phyloP scores from a whole-genome alignment of 768 basidiomycete genomes.

The Tulasnella sp. region DNA sequence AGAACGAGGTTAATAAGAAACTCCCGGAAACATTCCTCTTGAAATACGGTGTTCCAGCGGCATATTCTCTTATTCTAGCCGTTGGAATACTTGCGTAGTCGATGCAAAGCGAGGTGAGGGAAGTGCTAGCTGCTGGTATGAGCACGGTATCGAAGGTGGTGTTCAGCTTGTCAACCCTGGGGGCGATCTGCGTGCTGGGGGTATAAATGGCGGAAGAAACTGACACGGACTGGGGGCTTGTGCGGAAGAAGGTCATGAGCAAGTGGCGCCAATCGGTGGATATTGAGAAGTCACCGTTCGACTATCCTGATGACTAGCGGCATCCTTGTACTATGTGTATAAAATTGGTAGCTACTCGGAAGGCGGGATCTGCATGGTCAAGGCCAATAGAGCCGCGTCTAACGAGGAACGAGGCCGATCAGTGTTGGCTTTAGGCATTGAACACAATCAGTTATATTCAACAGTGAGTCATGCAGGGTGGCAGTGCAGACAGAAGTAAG shows the following conservation, averaged over 20 bases:
- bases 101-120: slow-evolving; percentile 13
- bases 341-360: too few species aligned
- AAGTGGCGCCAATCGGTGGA: too few species aligned
- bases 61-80: slow-evolving; percentile 19
- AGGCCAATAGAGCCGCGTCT: too few species aligned
- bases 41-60: slow-evolving; percentile 16
- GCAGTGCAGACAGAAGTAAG: too few species aligned
- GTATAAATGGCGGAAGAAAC: slow-evolving; percentile 26
- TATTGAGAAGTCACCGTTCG: too few species aligned
- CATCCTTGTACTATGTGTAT: too few species aligned
- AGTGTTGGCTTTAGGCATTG: too few species aligned
- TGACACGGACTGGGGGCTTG: slow-evolving; percentile 28
- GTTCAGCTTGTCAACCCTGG: slow-evolving; percentile 32
- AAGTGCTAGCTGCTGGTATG: slow-evolving; percentile 19
- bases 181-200: slow-evolving; percentile 28
- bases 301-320: too few species aligned
- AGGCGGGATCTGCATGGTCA: too few species aligned
- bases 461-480: too few species aligned
- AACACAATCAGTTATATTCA: too few species aligned
- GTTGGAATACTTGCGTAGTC: slow-evolving; percentile 14
- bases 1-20: slow-evolving; percentile 36
- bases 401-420: too few species aligned
- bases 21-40: slow-evolving; percentile 30
- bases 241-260: slow-evolving; percentile 18
- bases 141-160: slow-evolving; percentile 23